Evolutionary conservation across 345 rosid genomes (phyloP).

Genomic region (Gossypium anomalum): DNA sequence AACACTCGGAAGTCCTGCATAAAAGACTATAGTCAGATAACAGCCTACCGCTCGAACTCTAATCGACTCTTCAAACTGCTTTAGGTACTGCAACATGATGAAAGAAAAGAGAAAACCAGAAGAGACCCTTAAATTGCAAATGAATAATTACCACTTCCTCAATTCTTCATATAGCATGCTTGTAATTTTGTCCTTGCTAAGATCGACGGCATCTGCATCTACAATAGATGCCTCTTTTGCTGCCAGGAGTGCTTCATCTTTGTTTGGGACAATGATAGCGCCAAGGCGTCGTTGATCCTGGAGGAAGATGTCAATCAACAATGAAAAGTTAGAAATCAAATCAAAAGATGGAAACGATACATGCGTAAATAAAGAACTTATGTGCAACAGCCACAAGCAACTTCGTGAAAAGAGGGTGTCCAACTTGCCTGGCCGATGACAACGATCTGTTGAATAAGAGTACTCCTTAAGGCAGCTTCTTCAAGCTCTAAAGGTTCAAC

Average conservation of each 20-base stretch:
- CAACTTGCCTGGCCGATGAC: constrained; percentile 79
- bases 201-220: constrained; percentile 46
- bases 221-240: constrained; percentile 45
- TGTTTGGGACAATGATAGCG: constrained; percentile 85
- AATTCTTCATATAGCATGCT: constrained; percentile 54
- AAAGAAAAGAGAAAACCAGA: not conserved
- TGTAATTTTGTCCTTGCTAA: constrained; percentile 49
- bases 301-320: constrained; percentile 4
- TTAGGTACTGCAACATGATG: not conserved
- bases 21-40: constrained; percentile 6
- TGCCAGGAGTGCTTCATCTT: constrained; percentile 58
- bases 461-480: constrained; percentile 88
- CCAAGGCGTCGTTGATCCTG: constrained; percentile 89
- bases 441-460: constrained; percentile 71
- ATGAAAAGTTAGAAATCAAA: not conserved
- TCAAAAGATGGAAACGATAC: not conserved
- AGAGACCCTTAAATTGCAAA: not conserved
- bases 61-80: not conserved
- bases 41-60: not conserved
- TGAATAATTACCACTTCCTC: constrained; percentile 51
- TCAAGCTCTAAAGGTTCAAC: constrained; percentile 86
- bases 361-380: too few relatives aligned
- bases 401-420: not conserved
- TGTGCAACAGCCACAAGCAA: not conserved
- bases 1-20: constrained; percentile 67